phyloP scores from a whole-genome alignment of 208 protist species.

The Crithidia thermophila region DNA sequence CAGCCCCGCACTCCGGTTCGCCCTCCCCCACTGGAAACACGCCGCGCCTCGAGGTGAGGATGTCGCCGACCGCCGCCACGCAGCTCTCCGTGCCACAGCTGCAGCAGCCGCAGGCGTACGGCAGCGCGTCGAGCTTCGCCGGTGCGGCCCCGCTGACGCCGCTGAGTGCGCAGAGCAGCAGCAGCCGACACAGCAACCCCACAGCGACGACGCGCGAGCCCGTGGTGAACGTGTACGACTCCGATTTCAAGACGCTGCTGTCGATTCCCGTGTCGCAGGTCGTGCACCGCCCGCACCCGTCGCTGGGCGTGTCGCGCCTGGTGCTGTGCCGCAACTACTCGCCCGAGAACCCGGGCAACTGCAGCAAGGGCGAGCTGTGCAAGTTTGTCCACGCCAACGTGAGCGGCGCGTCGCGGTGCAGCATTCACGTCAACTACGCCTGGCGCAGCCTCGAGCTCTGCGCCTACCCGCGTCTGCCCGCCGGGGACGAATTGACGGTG shows the following conservation, averaged over 20 bases:
- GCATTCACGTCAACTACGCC: conserved; percentile 85
- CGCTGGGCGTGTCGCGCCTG: conserved; percentile 56
- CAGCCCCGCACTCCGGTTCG: not conserved
- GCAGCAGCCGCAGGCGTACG: conserved; percentile 5
- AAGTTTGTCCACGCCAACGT: conserved; percentile 84
- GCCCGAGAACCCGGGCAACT: conserved; percentile 35
- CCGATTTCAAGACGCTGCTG: conserved; percentile 59
- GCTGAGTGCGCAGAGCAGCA: conserved; percentile 21
- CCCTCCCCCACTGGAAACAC: conserved; percentile 6
- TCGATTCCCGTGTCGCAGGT: conserved; percentile 43
- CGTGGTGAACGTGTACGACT: conserved; percentile 56
- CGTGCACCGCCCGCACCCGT: conserved; percentile 45
- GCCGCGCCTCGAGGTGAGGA: not conserved
- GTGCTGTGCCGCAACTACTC: conserved; percentile 80
- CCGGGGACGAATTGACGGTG: conserved; percentile 53
- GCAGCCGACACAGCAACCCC: conserved; percentile 15
- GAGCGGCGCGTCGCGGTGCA: conserved; percentile 28
- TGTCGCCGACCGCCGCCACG: not conserved
- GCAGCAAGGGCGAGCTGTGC: conserved; percentile 56
- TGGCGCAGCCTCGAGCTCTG: conserved; percentile 58
- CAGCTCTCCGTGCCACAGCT: conserved; percentile 6
- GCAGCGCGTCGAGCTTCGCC: not conserved
- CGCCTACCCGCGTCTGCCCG: conserved; percentile 59
- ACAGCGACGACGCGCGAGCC: not conserved
- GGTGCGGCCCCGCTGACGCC: conserved; percentile 9